Percentiles rank a stretch among this genome's conserved stretches.
Conservation (phyloP, 495 filamentous ascomycete genomes). For the Aspergillus panamensis region DNA sequence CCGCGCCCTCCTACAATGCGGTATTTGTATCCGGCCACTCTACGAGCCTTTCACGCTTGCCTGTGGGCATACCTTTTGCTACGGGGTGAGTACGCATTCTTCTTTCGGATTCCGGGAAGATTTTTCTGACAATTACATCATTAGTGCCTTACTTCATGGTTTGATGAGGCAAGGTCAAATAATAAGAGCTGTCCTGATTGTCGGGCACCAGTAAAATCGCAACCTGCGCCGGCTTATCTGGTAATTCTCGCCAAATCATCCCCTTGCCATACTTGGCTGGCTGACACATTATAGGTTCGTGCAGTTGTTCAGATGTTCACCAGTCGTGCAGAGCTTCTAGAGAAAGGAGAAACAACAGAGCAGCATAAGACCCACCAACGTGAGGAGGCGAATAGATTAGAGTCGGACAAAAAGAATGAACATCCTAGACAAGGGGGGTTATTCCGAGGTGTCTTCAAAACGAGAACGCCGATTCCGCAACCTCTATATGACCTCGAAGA, state of each 20-base stretch:
- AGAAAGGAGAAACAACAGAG: constrained; percentile 57
- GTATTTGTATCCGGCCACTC: constrained; percentile 64
- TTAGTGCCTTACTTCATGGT: constrained; percentile 66
- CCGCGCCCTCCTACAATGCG: constrained; percentile 55
- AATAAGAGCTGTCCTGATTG: constrained; percentile 70
- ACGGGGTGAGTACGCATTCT: constrained; percentile 48
- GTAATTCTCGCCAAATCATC: constrained; percentile 30
- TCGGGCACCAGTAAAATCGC: constrained; percentile 53
- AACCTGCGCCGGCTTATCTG: constrained; percentile 68
- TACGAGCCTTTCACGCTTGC: constrained; percentile 71
- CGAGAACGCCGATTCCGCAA: constrained; percentile 20
- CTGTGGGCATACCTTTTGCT: constrained; percentile 75
- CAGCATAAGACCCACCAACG: constrained; percentile 56
- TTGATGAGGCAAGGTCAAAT: constrained; percentile 53
- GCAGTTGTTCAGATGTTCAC: constrained; percentile 66
- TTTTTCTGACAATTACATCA: background rate
- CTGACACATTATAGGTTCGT: constrained; percentile 49
- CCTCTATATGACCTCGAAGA: constrained; percentile 59
- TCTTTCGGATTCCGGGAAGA: background rate
- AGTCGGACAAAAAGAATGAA: constrained; percentile 49
- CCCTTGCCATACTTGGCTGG: constrained; percentile 6
- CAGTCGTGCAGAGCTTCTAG: constrained; percentile 58
- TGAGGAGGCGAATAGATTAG: constrained; percentile 61
- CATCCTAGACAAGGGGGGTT: constrained; percentile 53
- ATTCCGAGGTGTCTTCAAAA: constrained; percentile 61